Percentiles rank a stretch among this genome's conserved stretches.
Evolutionary conservation across 1,284 basidiomycete genomes (phyloP).

Genomic region (Puccinia triticina): DNA sequence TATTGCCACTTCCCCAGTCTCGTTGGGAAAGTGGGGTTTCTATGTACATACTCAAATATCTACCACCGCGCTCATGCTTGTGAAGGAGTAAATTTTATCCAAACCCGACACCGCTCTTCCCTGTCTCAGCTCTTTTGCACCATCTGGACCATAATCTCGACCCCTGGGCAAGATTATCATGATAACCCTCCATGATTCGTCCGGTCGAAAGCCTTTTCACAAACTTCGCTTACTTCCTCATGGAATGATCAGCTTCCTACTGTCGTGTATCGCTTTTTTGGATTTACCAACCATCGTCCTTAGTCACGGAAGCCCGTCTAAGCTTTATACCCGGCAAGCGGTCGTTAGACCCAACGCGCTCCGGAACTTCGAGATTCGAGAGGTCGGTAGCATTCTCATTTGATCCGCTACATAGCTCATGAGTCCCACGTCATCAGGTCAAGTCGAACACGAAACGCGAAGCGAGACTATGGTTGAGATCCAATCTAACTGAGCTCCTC

Average conservation of each 20-base stretch:
- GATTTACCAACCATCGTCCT: neutral
- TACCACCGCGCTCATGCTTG: too few species aligned
- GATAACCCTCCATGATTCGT: neutral
- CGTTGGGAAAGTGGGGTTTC: too few species aligned
- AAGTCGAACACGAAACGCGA: neutral
- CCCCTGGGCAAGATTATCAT: neutral
- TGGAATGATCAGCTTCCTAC: neutral
- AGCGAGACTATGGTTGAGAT: neutral
- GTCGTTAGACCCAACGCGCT: constrained; percentile 33
- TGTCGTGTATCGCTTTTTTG: neutral
- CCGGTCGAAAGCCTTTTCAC: neutral
- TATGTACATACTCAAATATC: too few species aligned
- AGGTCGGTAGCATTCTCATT: constrained; percentile 14
- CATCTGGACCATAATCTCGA: neutral
- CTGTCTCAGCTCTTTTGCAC: too few species aligned
- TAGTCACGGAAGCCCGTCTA: neutral
- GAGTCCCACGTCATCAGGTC: neutral
- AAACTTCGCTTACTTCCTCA: neutral
- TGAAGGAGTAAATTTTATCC: too few species aligned
- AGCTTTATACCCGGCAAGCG: constrained; percentile 22
- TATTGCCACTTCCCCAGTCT: too few species aligned
- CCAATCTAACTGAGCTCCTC: neutral
- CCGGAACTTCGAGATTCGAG: constrained; percentile 44
- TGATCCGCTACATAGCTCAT: too few species aligned
- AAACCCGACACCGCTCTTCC: too few species aligned